Conservation (phyloP, 768 basidiomycete species). For the Phanerochaete sordida region DNA sequence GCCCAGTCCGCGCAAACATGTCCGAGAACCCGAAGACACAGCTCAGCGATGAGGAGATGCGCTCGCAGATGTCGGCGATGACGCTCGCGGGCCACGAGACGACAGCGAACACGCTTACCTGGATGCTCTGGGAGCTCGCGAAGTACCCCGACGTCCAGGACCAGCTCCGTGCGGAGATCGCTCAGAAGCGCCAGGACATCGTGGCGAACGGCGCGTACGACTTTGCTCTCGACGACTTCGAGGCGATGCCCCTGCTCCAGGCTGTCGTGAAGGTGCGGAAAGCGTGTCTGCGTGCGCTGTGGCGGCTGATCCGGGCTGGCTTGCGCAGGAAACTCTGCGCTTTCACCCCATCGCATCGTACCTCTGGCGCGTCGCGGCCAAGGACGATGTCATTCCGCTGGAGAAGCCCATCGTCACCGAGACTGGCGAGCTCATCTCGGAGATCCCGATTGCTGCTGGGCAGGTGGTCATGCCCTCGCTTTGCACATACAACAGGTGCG, state of each 20-base stretch:
- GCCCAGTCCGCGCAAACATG: constrained; percentile 47
- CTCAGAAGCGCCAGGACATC: constrained; percentile 18
- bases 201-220: constrained; percentile 22
- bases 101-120: constrained; percentile 26
- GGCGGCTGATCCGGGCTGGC: neutral
- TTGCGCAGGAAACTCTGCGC: constrained; percentile 25
- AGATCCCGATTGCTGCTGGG: constrained; percentile 26
- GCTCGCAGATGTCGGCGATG: constrained; percentile 20
- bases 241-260: constrained; percentile 28
- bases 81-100: constrained; percentile 27
- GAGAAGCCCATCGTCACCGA: constrained; percentile 24
- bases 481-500: constrained; percentile 30
- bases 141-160: constrained; percentile 22
- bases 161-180: constrained; percentile 26
- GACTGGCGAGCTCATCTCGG: constrained; percentile 21
- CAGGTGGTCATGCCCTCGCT: constrained; percentile 21
- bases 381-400: constrained; percentile 34
- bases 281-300: neutral
- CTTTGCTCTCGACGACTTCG: constrained; percentile 28
- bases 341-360: constrained; percentile 29
- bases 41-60: constrained; percentile 30
- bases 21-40: constrained; percentile 40
- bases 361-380: constrained; percentile 21
- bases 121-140: constrained; percentile 28
- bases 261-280: constrained; percentile 31